These are phyloP conservation scores for Aspergillus intermedius DNA, from an alignment of 2,329 filamentous ascomycete species.

Conservation along the genomic window DNA sequence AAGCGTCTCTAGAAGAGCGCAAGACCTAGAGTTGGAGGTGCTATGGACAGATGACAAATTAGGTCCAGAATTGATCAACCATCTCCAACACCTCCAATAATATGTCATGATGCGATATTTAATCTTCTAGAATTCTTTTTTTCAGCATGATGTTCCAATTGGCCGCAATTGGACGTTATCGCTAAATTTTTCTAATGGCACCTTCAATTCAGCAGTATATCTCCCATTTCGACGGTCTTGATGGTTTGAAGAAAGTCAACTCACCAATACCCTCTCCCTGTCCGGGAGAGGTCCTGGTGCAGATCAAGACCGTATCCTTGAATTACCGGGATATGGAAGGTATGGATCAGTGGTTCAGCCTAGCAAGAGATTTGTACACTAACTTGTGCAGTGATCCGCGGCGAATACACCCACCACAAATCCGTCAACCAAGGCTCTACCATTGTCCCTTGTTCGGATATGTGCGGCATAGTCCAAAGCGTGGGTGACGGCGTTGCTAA, in stretches of 20 bases:
- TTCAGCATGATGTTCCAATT: too few species aligned
- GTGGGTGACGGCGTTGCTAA: constrained; percentile 42
- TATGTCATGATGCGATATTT: too few species aligned
- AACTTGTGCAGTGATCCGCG: constrained; percentile 41
- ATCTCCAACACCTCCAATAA: too few species aligned
- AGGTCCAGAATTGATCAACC: too few species aligned
- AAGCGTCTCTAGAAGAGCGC: too few species aligned
- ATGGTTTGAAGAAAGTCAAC: constrained; percentile 44
- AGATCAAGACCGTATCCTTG: constrained; percentile 47
- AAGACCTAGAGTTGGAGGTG: too few species aligned
- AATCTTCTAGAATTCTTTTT: too few species aligned
- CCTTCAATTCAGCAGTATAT: constrained; percentile 44
- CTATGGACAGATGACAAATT: too few species aligned
- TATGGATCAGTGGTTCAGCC: constrained; percentile 1
- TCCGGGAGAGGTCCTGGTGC: constrained; percentile 49
- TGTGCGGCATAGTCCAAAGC: constrained; percentile 56
- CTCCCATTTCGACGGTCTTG: constrained; percentile 50
- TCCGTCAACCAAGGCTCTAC: constrained; percentile 37
- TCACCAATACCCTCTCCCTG: constrained; percentile 44
- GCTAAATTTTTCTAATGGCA: too few species aligned
- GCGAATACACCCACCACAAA: constrained; percentile 61
- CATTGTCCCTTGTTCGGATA: constrained; percentile 63
- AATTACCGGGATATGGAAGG: constrained; percentile 49
- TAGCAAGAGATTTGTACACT: background rate
- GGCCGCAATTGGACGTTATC: too few species aligned